Conservation (phyloP, 192 early-diverging fungal genomes). For the Coemansia reversa region DNA sequence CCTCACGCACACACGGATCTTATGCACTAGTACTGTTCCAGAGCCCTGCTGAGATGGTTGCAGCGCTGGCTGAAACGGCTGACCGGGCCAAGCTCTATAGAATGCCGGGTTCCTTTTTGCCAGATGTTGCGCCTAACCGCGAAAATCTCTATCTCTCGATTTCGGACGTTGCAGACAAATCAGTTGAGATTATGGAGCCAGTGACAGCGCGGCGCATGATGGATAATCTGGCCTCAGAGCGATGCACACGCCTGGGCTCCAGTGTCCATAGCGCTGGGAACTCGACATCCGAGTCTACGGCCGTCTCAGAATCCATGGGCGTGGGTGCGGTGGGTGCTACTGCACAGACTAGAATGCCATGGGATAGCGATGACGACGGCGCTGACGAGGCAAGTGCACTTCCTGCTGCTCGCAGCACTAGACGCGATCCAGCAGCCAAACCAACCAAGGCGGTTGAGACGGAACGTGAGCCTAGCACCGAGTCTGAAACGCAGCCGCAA, state of each 20-base stretch:
- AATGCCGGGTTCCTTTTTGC: slow-evolving; percentile 31
- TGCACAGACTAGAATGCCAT: slow-evolving; percentile 32
- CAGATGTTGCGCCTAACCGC: slow-evolving; percentile 45
- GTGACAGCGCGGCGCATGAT: slow-evolving; percentile 56
- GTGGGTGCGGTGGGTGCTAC: background rate
- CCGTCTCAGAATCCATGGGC: slow-evolving; percentile 18
- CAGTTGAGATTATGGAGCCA: slow-evolving; percentile 57
- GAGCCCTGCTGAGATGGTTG: slow-evolving; percentile 45
- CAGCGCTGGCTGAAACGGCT: slow-evolving; percentile 37
- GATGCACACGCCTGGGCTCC: slow-evolving; percentile 29
- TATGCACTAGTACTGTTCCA: slow-evolving; percentile 55
- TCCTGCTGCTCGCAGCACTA: slow-evolving; percentile 8
- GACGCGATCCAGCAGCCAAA: slow-evolving; percentile 7
- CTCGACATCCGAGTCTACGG: slow-evolving; percentile 39
- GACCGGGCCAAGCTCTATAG: slow-evolving; percentile 32
- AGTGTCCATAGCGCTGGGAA: slow-evolving; percentile 23
- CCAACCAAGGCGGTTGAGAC: slow-evolving; percentile 1
- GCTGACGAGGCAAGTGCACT: slow-evolving; percentile 24
- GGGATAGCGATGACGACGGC: slow-evolving; percentile 43
- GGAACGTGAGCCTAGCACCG: slow-evolving; percentile 11
- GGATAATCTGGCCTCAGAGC: slow-evolving; percentile 49
- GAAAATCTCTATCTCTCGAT: slow-evolving; percentile 31
- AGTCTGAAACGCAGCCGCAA: slow-evolving; percentile 30
- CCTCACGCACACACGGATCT: slow-evolving; percentile 45
- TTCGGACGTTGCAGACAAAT: slow-evolving; percentile 48